Conservation (phyloP, 2,329 filamentous ascomycete genomes). For the Alternaria brassicicola region DNA sequence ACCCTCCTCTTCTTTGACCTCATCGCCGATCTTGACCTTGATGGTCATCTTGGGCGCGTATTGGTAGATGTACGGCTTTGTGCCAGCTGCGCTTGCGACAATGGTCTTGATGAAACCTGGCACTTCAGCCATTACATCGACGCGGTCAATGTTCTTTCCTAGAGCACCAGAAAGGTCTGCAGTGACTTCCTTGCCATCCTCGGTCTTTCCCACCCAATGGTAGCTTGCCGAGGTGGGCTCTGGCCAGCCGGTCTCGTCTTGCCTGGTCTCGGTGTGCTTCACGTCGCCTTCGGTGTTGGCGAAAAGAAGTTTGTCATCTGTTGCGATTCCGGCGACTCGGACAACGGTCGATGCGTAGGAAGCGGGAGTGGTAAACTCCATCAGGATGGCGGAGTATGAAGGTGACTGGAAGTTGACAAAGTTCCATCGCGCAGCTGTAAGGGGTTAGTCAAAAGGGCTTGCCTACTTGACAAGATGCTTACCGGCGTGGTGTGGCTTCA, state of each 20-base stretch:
- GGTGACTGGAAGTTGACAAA: conserved; percentile 91
- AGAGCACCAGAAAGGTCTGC: conserved; percentile 73
- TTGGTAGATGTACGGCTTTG: conserved; percentile 98
- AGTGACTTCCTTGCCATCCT: conserved; percentile 74
- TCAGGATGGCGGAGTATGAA: conserved; percentile 84
- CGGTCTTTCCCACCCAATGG: conserved; percentile 77
- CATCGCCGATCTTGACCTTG: conserved; percentile 83
- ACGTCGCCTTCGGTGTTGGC: conserved; percentile 70
- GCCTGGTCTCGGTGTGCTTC: conserved; percentile 71
- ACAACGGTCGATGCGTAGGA: conserved; percentile 89
- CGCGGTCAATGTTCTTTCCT: conserved; percentile 73
- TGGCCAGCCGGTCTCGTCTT: conserved; percentile 88
- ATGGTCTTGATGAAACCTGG: conserved; percentile 95
- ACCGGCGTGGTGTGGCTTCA: conserved; percentile 98
- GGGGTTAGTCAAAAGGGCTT: conserved; percentile 15
- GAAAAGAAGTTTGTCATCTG: conserved; percentile 78
- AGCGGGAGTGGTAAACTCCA: conserved; percentile 93
- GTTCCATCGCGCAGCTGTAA: conserved; percentile 80
- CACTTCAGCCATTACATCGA: conserved; percentile 97
- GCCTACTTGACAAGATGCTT: conserved; percentile 32
- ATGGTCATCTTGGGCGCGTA: conserved; percentile 75
- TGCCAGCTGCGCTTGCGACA: conserved; percentile 84
- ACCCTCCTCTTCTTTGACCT: conserved; percentile 79
- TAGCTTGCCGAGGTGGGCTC: conserved; percentile 79
- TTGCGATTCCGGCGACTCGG: conserved; percentile 80